Conservation (phyloP, 73 alveolate species). For the Paramecium primaurelia region DNA sequence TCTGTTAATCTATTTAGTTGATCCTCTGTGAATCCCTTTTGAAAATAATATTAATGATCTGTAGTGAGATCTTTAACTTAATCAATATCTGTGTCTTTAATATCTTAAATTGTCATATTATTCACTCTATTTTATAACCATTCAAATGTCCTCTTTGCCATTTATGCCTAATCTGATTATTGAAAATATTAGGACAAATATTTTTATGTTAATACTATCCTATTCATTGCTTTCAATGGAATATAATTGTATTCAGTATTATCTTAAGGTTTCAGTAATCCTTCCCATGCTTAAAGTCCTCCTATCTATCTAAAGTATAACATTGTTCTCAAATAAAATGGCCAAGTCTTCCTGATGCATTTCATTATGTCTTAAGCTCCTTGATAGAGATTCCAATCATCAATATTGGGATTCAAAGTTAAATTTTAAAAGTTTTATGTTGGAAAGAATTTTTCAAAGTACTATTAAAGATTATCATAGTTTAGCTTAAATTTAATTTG, state of each 20-base stretch:
- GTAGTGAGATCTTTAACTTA: slow-evolving; percentile 45
- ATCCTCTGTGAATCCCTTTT: not conserved
- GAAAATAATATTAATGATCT: not conserved
- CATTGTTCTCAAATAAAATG: not conserved
- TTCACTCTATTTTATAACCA: slow-evolving; percentile 60
- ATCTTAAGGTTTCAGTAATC: slow-evolving; percentile 8
- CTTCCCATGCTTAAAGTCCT: slow-evolving; percentile 49
- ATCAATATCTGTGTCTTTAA: slow-evolving; percentile 70
- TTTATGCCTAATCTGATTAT: not conserved
- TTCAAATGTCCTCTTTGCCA: slow-evolving; percentile 29
- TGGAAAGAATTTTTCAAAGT: not conserved
- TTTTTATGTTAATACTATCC: not conserved
- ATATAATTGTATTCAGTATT: slow-evolving; percentile 43
- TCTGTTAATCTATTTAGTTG: slow-evolving; percentile 44
- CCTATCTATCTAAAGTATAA: not conserved
- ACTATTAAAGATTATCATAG: not conserved
- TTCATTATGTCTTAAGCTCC: not conserved
- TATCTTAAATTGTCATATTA: slow-evolving; percentile 59
- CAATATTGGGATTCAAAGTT: not conserved
- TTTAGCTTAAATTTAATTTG: not conserved
- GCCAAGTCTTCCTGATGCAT: not conserved
- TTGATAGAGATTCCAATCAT: slow-evolving; percentile 28
- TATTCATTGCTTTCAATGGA: not conserved
- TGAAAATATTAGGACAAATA: not conserved
- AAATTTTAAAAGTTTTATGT: not conserved